A percentile compares a stretch with the other conserved stretches of the same genome.
These are phyloP conservation scores for Brettanomyces sp. DNA, from an alignment of 805 yeast genomes.

Conservation along the genomic window DNA sequence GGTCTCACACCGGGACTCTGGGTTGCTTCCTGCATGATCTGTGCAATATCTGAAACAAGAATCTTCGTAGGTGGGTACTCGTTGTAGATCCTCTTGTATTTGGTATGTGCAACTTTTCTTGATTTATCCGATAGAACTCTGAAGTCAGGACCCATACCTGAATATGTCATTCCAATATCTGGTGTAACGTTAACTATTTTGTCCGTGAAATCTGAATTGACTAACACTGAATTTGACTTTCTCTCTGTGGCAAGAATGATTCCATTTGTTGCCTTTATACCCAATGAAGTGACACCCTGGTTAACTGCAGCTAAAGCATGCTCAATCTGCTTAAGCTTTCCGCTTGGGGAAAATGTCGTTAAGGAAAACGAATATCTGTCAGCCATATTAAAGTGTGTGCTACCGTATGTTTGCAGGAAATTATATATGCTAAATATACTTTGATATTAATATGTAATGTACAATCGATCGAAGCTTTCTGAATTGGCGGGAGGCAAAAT, in stretches of 20 bases:
- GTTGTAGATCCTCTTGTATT: conserved; percentile 86
- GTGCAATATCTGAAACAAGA: conserved; percentile 89
- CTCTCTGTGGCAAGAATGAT: conserved; percentile 95
- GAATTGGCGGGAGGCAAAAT: too few species aligned
- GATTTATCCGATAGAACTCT: conserved; percentile 90
- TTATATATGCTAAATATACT: too few species aligned
- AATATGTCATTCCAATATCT: conserved; percentile 90
- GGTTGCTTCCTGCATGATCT: conserved; percentile 96
- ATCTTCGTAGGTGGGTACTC: conserved; percentile 96
- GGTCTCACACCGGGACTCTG: conserved; percentile 99
- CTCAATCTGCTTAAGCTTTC: conserved; percentile 95
- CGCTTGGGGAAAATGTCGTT: conserved; percentile 97
- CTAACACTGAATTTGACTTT: conserved; percentile 71
- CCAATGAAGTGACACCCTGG: conserved; percentile 95
- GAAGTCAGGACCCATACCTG: conserved; percentile 99
- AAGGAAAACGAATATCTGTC: conserved; percentile 96
- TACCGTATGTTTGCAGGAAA: too few species aligned
- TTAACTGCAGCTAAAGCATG: conserved; percentile 96
- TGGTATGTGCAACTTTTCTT: conserved; percentile 85
- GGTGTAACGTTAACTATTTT: conserved; percentile 85
- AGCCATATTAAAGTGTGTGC: conserved; percentile 53
- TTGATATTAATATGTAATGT: too few species aligned
- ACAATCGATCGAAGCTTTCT: too few species aligned
- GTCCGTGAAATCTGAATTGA: conserved; percentile 62
- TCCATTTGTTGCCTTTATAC: conserved; percentile 90